A percentile compares a stretch with the other conserved stretches of the same genome.
These are phyloP conservation scores for Beverwykella pulmonaria DNA, from an alignment of 495 filamentous ascomycete species.

Conservation along the genomic window DNA sequence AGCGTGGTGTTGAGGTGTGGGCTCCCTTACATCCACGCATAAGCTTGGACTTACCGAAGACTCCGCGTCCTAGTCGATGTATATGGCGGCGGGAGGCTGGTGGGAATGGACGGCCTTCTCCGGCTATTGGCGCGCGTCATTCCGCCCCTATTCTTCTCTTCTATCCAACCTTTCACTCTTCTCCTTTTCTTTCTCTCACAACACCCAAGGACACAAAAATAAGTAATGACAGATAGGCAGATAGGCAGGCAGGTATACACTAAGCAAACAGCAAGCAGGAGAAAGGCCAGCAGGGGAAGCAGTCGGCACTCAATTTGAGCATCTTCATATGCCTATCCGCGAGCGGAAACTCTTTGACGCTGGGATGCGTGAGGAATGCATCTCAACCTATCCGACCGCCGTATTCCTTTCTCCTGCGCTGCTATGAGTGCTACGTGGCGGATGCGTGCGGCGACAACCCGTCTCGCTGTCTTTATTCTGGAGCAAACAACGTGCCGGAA, in stretches of 20 bases:
- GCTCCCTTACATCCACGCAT: neutral
- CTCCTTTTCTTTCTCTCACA: neutral
- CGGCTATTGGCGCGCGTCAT: constrained; percentile 2
- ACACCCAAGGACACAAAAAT: neutral
- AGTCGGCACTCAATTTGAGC: constrained; percentile 14
- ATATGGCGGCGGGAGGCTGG: constrained; percentile 13
- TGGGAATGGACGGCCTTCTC: constrained; percentile 1
- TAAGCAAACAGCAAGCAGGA: neutral
- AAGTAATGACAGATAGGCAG: neutral
- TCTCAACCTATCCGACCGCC: neutral
- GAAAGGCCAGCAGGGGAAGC: too few species aligned
- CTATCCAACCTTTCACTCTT: neutral
- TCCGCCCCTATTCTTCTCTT: constrained; percentile 1
- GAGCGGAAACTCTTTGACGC: constrained; percentile 6
- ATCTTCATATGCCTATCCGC: constrained; percentile 6
- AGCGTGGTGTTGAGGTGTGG: neutral
- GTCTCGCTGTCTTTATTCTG: too few species aligned
- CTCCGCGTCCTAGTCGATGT: constrained; percentile 7
- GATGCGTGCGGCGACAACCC: too few species aligned
- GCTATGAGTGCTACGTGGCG: too few species aligned
- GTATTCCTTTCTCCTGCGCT: constrained; percentile 7
- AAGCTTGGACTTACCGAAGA: constrained; percentile 5
- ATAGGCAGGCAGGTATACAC: neutral
- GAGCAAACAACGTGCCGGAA: too few species aligned
- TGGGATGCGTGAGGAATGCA: constrained; percentile 17